Percentiles rank a stretch among this genome's conserved stretches.
phyloP scores from a whole-genome alignment of 495 filamentous ascomycete species.

The Tuber borchii region DNA sequence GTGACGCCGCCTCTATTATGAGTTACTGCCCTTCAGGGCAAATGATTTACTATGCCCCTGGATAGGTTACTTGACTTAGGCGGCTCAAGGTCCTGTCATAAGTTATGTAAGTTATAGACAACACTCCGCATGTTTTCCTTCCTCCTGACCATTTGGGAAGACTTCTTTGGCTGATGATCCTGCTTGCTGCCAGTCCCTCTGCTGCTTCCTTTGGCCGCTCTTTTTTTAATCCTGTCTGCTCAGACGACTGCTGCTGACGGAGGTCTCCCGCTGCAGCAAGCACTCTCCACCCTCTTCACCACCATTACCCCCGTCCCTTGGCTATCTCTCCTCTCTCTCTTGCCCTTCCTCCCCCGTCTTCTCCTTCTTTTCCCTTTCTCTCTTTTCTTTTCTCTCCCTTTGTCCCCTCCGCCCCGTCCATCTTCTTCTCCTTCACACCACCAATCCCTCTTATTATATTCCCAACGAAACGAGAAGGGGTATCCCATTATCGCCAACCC shows the following conservation, averaged over 20 bases:
- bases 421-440: slow-evolving; percentile 10
- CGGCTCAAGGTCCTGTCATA: background rate
- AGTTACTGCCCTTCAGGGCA: background rate
- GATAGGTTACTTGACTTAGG: background rate
- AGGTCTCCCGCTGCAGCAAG: background rate
- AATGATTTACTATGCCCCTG: background rate
- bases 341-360: slow-evolving; percentile 35
- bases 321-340: slow-evolving; percentile 12
- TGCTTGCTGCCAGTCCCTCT: background rate
- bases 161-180: background rate
- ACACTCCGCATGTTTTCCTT: background rate
- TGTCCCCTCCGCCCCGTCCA: slow-evolving; percentile 13
- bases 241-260: background rate
- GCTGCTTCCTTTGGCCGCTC: background rate
- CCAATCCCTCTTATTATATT: slow-evolving; percentile 1
- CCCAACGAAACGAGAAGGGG: background rate
- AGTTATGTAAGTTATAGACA: background rate
- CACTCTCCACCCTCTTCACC: slow-evolving; percentile 15
- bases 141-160: slow-evolving; percentile 3
- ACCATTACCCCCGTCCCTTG: slow-evolving; percentile 8
- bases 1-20: background rate
- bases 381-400: slow-evolving; percentile 30
- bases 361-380: slow-evolving; percentile 36
- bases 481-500: background rate
- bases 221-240: background rate